Percentiles rank a stretch among this genome's conserved stretches.
phyloP scores from a whole-genome alignment of 805 yeast species.

The Yarrowia sp. region DNA sequence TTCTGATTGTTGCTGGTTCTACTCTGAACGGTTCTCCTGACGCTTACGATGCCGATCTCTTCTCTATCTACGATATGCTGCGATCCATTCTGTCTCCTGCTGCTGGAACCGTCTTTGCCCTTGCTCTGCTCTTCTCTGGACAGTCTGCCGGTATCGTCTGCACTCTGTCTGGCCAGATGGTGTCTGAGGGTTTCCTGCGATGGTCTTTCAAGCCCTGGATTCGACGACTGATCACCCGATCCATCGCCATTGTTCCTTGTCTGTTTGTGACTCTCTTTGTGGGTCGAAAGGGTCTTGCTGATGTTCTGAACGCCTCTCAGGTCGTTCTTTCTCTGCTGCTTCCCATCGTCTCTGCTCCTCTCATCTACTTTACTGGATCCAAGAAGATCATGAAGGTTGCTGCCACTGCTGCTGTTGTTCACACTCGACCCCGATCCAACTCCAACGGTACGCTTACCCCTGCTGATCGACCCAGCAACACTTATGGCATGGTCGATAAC shows the following conservation, averaged over 20 bases:
- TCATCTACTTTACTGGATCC: constrained; percentile 74
- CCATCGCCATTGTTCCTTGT: constrained; percentile 85
- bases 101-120: constrained; percentile 85
- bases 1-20: constrained; percentile 87
- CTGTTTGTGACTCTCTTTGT: constrained; percentile 64
- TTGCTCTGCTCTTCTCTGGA: constrained; percentile 87
- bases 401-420: constrained; percentile 9
- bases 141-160: constrained; percentile 94
- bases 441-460: constrained; percentile 23
- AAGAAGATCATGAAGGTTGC: constrained; percentile 58
- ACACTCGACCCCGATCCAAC: constrained; percentile 9
- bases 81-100: constrained; percentile 70
- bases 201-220: constrained; percentile 83
- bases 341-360: constrained; percentile 86
- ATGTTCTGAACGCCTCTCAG: constrained; percentile 74
- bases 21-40: constrained; percentile 62
- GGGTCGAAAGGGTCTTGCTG: constrained; percentile 76
- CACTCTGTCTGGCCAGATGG: constrained; percentile 91
- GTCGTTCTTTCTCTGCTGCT: constrained; percentile 76
- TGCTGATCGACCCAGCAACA: constrained; percentile 4
- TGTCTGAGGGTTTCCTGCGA: constrained; percentile 80
- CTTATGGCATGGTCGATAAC: constrained; percentile 14
- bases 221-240: constrained; percentile 73
- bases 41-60: constrained; percentile 75
- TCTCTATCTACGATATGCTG: constrained; percentile 73